Evolutionary conservation across 345 rosid species (phyloP).

Genomic region (Lepidium didymum): DNA sequence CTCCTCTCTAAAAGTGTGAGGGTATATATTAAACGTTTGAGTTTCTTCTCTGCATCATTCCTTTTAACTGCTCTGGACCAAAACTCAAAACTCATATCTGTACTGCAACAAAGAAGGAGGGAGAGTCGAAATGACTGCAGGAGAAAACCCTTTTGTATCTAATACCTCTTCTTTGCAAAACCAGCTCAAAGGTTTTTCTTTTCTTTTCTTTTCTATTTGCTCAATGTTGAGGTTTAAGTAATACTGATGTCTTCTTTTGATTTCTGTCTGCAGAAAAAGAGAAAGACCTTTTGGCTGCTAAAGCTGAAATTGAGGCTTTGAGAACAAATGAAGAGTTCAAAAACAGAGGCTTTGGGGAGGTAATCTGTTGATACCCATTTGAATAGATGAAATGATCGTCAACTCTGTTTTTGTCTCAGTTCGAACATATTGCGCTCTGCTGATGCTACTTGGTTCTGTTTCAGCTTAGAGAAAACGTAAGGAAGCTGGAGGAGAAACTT

Average conservation of each 20-base stretch:
- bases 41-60: conserved; percentile 13
- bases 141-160: conserved; percentile 56
- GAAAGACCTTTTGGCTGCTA: conserved; percentile 43
- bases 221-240: neutral
- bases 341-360: conserved; percentile 70
- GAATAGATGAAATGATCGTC: neutral
- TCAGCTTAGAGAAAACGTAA: conserved; percentile 53
- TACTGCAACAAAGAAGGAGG: conserved; percentile 10
- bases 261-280: conserved; percentile 48
- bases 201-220: conserved; percentile 1
- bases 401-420: neutral
- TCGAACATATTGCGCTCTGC: neutral
- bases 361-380: conserved; percentile 13
- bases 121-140: conserved; percentile 32
- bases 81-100: conserved; percentile 9
- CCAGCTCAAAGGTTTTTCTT: conserved; percentile 55
- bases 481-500: conserved; percentile 50
- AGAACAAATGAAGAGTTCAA: conserved; percentile 57
- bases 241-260: neutral
- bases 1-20: neutral
- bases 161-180: conserved; percentile 63
- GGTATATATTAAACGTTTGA: conserved; percentile 6
- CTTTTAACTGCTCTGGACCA: conserved; percentile 1
- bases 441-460: neutral
- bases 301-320: conserved; percentile 58